Evolutionary conservation across 2,329 filamentous ascomycete species (phyloP).

Genomic region (Epichloe sylvatica): DNA sequence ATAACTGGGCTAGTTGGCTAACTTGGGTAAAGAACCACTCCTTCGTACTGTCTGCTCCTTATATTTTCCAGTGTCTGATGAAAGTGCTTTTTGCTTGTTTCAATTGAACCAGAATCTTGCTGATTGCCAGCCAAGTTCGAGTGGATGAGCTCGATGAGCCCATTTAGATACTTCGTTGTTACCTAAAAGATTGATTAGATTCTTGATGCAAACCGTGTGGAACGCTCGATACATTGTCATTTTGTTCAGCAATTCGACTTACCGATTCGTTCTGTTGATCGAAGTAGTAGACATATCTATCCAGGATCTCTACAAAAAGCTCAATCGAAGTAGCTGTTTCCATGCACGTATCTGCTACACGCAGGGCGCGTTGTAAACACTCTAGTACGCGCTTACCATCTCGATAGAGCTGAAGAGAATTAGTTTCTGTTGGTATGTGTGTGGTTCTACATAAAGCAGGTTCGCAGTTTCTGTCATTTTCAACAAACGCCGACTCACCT

Average conservation of each 20-base stretch:
- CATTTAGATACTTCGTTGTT: constrained; percentile 95
- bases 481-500: constrained; percentile 33
- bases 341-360: constrained; percentile 98
- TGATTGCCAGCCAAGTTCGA: constrained; percentile 83
- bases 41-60: constrained; percentile 79
- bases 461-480: background rate
- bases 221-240: background rate
- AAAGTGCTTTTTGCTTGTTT: constrained; percentile 87
- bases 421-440: constrained; percentile 6
- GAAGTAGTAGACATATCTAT: constrained; percentile 98
- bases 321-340: constrained; percentile 95
- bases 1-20: constrained; percentile 8
- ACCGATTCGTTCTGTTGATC: constrained; percentile 96
- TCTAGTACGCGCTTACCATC: constrained; percentile 95
- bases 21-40: constrained; percentile 58
- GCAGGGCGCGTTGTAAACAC: constrained; percentile 84
- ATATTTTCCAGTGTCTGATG: constrained; percentile 92
- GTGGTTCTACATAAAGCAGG: no score
- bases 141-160: constrained; percentile 94
- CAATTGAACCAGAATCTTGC: constrained; percentile 65
- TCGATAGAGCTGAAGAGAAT: constrained; percentile 62
- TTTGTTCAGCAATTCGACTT: constrained; percentile 14
- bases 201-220: background rate
- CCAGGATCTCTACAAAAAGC: constrained; percentile 88
- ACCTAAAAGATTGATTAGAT: constrained; percentile 32